Conservation (phyloP, 2,329 filamentous ascomycete species). For the Aureobasidium sp. region DNA sequence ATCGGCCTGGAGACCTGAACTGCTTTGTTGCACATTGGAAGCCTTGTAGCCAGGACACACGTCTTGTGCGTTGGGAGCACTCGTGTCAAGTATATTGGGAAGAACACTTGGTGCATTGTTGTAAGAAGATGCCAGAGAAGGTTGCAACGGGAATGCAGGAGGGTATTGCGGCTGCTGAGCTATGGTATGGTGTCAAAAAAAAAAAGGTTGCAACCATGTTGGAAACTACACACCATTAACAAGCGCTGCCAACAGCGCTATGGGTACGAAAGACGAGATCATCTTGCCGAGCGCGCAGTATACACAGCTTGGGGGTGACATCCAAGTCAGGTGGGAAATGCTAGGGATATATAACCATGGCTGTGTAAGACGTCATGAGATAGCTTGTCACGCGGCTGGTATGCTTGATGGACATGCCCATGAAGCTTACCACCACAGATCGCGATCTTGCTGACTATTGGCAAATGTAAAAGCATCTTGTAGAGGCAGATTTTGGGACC, state of each 20-base stretch:
- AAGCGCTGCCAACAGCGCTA: not conserved
- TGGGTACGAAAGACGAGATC: not conserved
- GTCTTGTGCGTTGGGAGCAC: slow-evolving; percentile 24
- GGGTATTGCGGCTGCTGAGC: slow-evolving; percentile 25
- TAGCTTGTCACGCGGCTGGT: not conserved
- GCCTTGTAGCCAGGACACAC: slow-evolving; percentile 27
- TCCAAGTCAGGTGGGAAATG: not conserved
- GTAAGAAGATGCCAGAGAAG: slow-evolving; percentile 18
- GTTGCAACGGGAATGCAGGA: slow-evolving; percentile 24
- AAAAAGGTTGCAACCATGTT: not conserved
- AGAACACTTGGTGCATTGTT: slow-evolving; percentile 25
- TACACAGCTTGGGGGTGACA: not conserved
- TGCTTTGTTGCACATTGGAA: slow-evolving; percentile 23
- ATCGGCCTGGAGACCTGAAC: slow-evolving; percentile 24
- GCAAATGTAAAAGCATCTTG: not conserved
- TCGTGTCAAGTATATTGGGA: slow-evolving; percentile 23
- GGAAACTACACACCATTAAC: not conserved
- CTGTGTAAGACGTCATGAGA: not conserved
- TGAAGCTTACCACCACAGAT: not conserved
- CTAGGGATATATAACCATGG: not conserved
- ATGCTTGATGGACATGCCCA: not conserved
- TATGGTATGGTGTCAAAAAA: not conserved
- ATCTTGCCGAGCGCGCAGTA: not conserved
- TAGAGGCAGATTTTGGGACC: not conserved
- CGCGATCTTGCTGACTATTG: not conserved